Percentiles rank a stretch among this genome's conserved stretches.
These are phyloP conservation scores for Ambrosia hybrid DNA, from an alignment of 140 eudicot genomes.

Conservation along the genomic window DNA sequence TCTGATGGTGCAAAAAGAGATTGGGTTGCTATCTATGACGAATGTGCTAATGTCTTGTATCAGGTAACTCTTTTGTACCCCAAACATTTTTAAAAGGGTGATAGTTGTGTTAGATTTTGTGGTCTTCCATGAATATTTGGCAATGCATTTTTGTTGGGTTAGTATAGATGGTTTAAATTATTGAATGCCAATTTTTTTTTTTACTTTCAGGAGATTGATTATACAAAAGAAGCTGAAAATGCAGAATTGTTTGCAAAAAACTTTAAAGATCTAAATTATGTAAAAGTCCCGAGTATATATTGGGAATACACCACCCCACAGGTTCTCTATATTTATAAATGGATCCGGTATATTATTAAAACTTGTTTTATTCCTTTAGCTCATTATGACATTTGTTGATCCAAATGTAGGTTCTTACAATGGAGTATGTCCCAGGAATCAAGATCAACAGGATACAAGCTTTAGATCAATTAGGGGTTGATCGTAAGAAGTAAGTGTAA, in stretches of 20 bases:
- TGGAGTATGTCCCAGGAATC: conserved; percentile 98
- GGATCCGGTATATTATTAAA: background rate
- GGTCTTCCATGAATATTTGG: background rate
- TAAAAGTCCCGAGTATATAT: conserved; percentile 80
- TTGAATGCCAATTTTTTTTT: background rate
- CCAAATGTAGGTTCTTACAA: conserved; percentile 69
- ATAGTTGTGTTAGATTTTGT: background rate
- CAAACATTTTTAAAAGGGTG: background rate
- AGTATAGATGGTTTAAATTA: background rate
- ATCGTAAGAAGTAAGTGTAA: conserved; percentile 70
- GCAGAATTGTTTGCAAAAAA: conserved; percentile 86
- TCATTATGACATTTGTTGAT: conserved; percentile 23
- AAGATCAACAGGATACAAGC: conserved; percentile 93
- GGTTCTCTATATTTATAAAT: conserved; percentile 31
- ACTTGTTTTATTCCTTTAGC: conserved; percentile 17
- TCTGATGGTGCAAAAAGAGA: conserved; percentile 99
- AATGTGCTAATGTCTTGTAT: conserved; percentile 93
- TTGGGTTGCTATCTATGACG: conserved; percentile 99
- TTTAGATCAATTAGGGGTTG: conserved; percentile 93
- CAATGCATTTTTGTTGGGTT: background rate
- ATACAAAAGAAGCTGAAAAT: conserved; percentile 93
- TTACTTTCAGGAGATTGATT: conserved; percentile 83
- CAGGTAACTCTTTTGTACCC: conserved; percentile 49
- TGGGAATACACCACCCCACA: conserved; percentile 99
- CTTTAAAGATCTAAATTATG: conserved; percentile 79